A percentile compares a stretch with the other conserved stretches of the same genome.
phyloP scores from a whole-genome alignment of 2,329 filamentous ascomycete genomes.

The Neonectria neomacrospora region DNA sequence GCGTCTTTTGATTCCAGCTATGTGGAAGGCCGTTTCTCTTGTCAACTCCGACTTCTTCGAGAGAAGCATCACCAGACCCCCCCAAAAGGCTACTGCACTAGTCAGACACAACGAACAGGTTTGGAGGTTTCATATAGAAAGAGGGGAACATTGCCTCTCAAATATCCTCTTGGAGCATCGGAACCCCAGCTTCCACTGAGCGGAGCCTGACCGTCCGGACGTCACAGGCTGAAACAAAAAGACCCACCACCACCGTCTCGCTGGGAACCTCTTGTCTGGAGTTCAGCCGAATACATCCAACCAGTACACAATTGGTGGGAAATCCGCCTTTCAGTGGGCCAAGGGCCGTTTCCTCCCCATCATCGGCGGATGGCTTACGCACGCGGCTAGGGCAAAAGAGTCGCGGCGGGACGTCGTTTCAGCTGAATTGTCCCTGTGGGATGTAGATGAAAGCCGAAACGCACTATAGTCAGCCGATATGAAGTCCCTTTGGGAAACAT shows the following conservation, averaged over 20 bases:
- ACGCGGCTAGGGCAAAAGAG: background rate
- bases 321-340: conserved; percentile 7
- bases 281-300: background rate
- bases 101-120: too few species aligned
- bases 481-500: conserved; percentile 15
- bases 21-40: too few species aligned
- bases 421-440: background rate
- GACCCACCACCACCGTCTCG: background rate
- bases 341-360: background rate
- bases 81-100: background rate
- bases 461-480: background rate
- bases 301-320: conserved; percentile 20
- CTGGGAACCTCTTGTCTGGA: background rate
- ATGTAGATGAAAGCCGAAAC: conserved; percentile 2
- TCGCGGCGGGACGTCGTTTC: conserved; percentile 9
- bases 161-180: background rate
- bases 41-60: background rate
- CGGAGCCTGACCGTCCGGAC: conserved; percentile 20
- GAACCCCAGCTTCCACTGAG: conserved; percentile 7
- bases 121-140: background rate
- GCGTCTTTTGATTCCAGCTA: too few species aligned
- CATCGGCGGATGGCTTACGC: background rate
- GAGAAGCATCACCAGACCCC: background rate
- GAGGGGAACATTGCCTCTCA: background rate
- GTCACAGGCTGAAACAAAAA: conserved; percentile 15